Conservation (phyloP, 208 protist genomes). For the Trypanosoma theileri region DNA sequence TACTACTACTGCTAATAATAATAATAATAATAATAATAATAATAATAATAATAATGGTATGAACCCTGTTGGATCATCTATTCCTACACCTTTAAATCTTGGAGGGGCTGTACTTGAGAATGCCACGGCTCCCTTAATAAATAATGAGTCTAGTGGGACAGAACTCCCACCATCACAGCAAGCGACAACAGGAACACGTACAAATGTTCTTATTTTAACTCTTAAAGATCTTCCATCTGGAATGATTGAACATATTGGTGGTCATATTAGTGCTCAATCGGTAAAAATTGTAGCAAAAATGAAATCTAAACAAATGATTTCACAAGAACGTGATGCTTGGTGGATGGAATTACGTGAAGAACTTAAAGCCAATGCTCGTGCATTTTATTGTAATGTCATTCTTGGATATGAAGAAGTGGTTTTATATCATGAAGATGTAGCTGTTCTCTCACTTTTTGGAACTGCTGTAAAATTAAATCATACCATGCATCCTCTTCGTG, state of each 20-base stretch:
- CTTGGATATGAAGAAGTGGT: slow-evolving; percentile 89
- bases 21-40: not conserved
- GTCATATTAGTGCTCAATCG: slow-evolving; percentile 83
- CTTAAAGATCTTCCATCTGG: slow-evolving; percentile 83
- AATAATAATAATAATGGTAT: not conserved
- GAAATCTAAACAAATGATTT: slow-evolving; percentile 83
- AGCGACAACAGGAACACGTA: slow-evolving; percentile 24
- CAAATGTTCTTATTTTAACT: slow-evolving; percentile 77
- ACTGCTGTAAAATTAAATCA: slow-evolving; percentile 87
- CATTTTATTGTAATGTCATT: slow-evolving; percentile 89
- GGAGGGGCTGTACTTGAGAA: not conserved
- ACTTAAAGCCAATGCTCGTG: slow-evolving; percentile 83
- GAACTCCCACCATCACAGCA: slow-evolving; percentile 6
- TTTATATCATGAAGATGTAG: slow-evolving; percentile 85
- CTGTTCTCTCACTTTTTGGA: slow-evolving; percentile 83
- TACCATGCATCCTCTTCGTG: slow-evolving; percentile 53
- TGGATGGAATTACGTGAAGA: slow-evolving; percentile 93
- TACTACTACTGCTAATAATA: not conserved
- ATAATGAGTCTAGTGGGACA: not conserved
- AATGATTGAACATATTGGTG: slow-evolving; percentile 79
- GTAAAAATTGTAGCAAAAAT: slow-evolving; percentile 88
- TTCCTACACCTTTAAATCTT: not conserved
- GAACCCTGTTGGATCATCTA: not conserved
- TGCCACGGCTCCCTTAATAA: not conserved
- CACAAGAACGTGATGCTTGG: slow-evolving; percentile 90